Evolutionary conservation across 2,329 filamentous ascomycete genomes (phyloP).

Genomic region (Diplodia seriata): DNA sequence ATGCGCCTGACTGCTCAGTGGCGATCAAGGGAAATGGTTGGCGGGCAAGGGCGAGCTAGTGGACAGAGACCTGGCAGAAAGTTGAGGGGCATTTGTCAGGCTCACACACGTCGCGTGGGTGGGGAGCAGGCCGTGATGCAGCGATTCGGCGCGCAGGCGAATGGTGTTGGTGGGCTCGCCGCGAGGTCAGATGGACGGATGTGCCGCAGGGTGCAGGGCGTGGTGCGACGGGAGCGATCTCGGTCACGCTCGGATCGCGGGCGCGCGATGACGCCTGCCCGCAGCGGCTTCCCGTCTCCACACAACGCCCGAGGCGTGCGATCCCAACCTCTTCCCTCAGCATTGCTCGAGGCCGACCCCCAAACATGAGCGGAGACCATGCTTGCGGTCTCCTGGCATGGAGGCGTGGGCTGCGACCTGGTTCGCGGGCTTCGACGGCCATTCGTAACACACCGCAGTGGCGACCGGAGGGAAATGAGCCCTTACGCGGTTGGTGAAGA

Average conservation of each 20-base stretch:
- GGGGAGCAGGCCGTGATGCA: constrained; percentile 8
- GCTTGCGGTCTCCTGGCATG: background rate
- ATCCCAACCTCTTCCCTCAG: constrained; percentile 8
- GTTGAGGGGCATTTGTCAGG: constrained; percentile 22
- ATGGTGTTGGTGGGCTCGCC: constrained; percentile 6
- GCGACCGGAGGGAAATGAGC: background rate
- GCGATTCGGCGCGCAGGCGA: background rate
- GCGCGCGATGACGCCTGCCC: constrained; percentile 16
- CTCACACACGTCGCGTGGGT: constrained; percentile 28
- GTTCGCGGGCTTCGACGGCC: background rate
- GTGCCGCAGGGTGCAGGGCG: constrained; percentile 28
- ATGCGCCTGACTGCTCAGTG: constrained; percentile 5
- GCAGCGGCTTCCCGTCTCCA: background rate
- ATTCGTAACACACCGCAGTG: constrained; percentile 1
- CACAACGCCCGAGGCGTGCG: background rate
- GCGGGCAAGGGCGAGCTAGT: constrained; percentile 11
- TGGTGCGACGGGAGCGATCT: constrained; percentile 28
- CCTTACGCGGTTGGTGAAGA: background rate
- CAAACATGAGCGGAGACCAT: background rate
- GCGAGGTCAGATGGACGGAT: constrained; percentile 17
- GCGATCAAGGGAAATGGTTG: constrained; percentile 27
- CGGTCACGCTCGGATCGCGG: constrained; percentile 25
- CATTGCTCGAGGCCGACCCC: background rate
- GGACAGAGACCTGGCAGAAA: background rate
- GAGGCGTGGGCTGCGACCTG: constrained; percentile 11